phyloP scores from a whole-genome alignment of 2,329 filamentous ascomycete genomes.

The Gaeumannomyces tritici region DNA sequence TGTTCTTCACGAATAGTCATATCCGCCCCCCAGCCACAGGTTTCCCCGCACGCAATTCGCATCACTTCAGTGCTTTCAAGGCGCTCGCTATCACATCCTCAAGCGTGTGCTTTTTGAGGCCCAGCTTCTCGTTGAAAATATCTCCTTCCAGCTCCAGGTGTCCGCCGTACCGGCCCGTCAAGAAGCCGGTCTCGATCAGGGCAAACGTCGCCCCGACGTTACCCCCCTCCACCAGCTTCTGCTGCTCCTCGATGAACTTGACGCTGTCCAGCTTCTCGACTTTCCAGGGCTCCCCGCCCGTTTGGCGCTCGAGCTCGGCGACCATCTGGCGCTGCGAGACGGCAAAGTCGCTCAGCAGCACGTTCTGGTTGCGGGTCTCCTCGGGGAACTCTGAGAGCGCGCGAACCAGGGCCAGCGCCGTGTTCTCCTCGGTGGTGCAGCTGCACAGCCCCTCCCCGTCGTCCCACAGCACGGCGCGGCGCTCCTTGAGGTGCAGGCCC shows the following conservation, averaged over 20 bases:
- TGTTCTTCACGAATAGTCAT: too few species aligned
- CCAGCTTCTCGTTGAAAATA: constrained; percentile 20
- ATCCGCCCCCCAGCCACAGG: too few species aligned
- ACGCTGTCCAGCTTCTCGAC: constrained; percentile 16
- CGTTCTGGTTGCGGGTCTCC: constrained; percentile 21
- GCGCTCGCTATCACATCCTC: constrained; percentile 13
- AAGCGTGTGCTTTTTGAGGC: constrained; percentile 15
- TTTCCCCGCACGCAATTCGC: too few species aligned
- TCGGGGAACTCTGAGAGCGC: constrained; percentile 16
- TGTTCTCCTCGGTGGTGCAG: constrained; percentile 23
- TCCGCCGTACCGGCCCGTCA: constrained; percentile 19
- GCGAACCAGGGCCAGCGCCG: constrained; percentile 17
- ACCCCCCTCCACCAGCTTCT: constrained; percentile 15
- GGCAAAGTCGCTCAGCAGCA: constrained; percentile 23
- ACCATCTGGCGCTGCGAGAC: constrained; percentile 23
- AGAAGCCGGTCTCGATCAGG: constrained; percentile 22
- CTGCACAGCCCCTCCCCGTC: constrained; percentile 22
- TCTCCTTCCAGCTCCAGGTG: constrained; percentile 22
- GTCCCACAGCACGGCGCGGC: constrained; percentile 16
- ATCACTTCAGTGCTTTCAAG: background rate
- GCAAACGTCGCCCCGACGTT: constrained; percentile 12
- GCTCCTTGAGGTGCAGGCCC: constrained; percentile 13
- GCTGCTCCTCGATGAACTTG: constrained; percentile 15
- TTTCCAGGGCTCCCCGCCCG: constrained; percentile 18
- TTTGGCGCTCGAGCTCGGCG: constrained; percentile 32